Conservation (phyloP, 2,329 filamentous ascomycete genomes). For the Phialophora tarda region DNA sequence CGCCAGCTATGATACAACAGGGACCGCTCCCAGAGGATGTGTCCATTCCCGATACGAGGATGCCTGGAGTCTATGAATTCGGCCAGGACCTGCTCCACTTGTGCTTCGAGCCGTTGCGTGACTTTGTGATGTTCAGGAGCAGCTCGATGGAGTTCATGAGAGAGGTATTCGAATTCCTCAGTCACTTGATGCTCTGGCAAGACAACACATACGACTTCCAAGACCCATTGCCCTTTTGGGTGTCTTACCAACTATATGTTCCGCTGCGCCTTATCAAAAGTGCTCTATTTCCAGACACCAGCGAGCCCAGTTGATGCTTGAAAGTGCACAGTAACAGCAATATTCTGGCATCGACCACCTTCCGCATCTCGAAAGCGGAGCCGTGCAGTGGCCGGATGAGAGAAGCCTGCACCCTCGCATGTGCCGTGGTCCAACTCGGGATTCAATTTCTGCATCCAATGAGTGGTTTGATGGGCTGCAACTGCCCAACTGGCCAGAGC, state of each 20-base stretch:
- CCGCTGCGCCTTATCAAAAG: conserved; percentile 21
- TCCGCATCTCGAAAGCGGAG: neutral
- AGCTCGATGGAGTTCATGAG: conserved; percentile 29
- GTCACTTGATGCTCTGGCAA: conserved; percentile 55
- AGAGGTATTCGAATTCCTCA: conserved; percentile 44
- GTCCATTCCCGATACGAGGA: conserved; percentile 6
- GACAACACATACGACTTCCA: conserved; percentile 56
- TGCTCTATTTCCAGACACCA: neutral
- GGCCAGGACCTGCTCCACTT: conserved; percentile 66
- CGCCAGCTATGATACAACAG: conserved; percentile 29
- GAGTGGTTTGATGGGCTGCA: neutral
- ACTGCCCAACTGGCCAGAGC: neutral
- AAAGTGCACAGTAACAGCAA: neutral
- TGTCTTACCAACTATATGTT: conserved; percentile 32
- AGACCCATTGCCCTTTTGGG: conserved; percentile 54
- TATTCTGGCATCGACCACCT: neutral
- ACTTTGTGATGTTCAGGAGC: conserved; percentile 42
- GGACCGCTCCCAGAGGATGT: conserved; percentile 1
- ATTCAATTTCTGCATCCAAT: neutral
- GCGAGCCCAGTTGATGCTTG: neutral
- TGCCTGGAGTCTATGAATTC: conserved; percentile 63
- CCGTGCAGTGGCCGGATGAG: neutral
- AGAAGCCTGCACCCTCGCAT: neutral
- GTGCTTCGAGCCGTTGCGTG: conserved; percentile 56
- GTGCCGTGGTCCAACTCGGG: neutral